Evolutionary conservation across 805 yeast species (phyloP), one percentile per base, ranked within the genome.

Genomic region (Teunomyces panamensis): DNA sequence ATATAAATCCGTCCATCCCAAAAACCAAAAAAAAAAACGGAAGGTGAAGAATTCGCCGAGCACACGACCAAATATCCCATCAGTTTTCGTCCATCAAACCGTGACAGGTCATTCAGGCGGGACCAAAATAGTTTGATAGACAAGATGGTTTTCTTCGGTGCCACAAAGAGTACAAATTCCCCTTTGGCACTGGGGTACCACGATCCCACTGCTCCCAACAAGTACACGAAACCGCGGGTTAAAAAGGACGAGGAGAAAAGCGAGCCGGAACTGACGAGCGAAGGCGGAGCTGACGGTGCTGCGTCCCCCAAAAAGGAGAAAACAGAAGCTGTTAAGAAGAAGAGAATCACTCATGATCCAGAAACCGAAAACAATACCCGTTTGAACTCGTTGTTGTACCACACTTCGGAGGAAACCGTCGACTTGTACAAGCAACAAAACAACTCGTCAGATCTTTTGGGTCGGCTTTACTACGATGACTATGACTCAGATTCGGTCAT

Each of bases 381-480:
- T 27, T 54, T 65, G 35, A 73, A 73, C 49, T 71, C 76, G 2
- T 52, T 68, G 42, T 51, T 73, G 13, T 73, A 64, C 50, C 74
- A 71, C 52, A 66, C 71, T 5, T 59, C 64, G 32, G 60, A 67
- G 30, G 78, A 73, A 35, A 56, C 70, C 3, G 62, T 72, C 10
- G 75, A 71, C 46, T 43, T 64, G 37, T 72, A 72, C 56, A 62
- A 61, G 45, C 60, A 56, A 44, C 72, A 72, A 47, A 70, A 70
- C 55, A 64, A 61, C 49, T 58, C 67, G 14, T 66, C 69, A 46
- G 78, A 73, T 50, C 61, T 72, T 30, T 50, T 72, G 44, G 78
- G 76, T 4, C 53, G 78, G 44, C 59, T 72, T 9, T 71, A 71
- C 54, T 71, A 68, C 49, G 78, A 73, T 50, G 76, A 72, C 46